Evolutionary conservation across 345 rosid genomes (phyloP).

Genomic region (Lepidium sativum): DNA sequence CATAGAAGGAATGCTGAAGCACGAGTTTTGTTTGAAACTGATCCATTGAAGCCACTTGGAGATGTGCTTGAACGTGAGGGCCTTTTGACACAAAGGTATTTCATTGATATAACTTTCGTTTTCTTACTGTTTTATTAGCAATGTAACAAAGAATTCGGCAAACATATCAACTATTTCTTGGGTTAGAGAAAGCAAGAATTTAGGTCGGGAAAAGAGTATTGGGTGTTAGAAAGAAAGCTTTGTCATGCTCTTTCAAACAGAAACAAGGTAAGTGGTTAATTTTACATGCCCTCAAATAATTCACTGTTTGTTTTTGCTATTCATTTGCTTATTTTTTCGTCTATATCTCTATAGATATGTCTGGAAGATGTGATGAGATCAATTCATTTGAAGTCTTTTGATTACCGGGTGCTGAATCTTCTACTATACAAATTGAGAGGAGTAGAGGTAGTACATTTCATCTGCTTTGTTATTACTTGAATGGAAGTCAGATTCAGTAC

Average conservation of each 20-base stretch:
- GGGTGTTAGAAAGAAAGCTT: constrained; percentile 87
- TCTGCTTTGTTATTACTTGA: not conserved
- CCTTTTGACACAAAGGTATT: constrained; percentile 60
- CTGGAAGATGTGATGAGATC: constrained; percentile 72
- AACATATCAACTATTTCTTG: not conserved
- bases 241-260: constrained; percentile 49
- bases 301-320: not conserved
- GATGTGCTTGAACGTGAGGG: constrained; percentile 43
- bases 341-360: constrained; percentile 29
- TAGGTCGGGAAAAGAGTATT: constrained; percentile 63
- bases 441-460: constrained; percentile 41
- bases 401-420: constrained; percentile 81
- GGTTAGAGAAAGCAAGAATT: constrained; percentile 61
- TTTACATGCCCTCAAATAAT: not conserved
- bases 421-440: constrained; percentile 64
- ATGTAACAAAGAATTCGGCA: not conserved
- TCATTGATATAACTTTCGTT: not conserved
- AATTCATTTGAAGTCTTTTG: constrained; percentile 76
- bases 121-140: not conserved
- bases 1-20: constrained; percentile 21
- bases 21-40: constrained; percentile 27
- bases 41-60: constrained; percentile 51
- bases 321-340: not conserved
- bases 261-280: constrained; percentile 34
- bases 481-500: not conserved